Evolutionary conservation across 768 basidiomycete species (phyloP), one percentile per base, ranked within the genome.

Genomic region (Boletus barrowsii): DNA sequence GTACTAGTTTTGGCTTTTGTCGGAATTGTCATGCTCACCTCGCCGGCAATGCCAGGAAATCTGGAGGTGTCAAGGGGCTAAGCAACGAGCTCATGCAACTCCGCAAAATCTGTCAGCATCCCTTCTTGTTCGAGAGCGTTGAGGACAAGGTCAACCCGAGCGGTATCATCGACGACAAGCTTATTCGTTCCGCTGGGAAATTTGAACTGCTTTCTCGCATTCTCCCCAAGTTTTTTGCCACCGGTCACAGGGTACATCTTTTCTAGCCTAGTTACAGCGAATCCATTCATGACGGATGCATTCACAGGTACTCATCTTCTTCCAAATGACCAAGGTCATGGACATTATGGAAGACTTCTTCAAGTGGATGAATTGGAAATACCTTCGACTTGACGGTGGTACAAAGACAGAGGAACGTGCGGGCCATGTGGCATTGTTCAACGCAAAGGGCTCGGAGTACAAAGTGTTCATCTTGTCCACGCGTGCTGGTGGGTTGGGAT

Each of bases 271-370:
- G 2, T 5, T 37, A 5, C 5, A 35, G 17, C 36, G 8, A 22
- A 43, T 18, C 4, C 60, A 35, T 11, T 56, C 9, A 49, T 51
- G 49, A 40, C 18, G 41, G 47, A n/a, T 51, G 52, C 42, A 52
- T 14, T 47, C 43, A 0, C 59, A 93, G 90, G 92, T 96, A 43
- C 84, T 99, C 53, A 98, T 99, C 63, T 98, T 99, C 84, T 98
- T 98, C 86, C 97, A 99, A 73, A 98, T 98, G 97, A 98, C 95
- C 15, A 91, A 93, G 66, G 93, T 98, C 63, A 97, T 98, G 95
- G 92, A 96, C 58, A 94, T 97, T 68, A 93, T 96, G 84, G 92
- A 93, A 64, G 95, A 98, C 64, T 98, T 94, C 65, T 73, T 97
- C 65, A 90, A 88, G 68, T 86, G 87, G 80, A 84, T 86, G 82